Evolutionary conservation across 306 rosid species (phyloP).

Genomic region (Malus sieversii): DNA sequence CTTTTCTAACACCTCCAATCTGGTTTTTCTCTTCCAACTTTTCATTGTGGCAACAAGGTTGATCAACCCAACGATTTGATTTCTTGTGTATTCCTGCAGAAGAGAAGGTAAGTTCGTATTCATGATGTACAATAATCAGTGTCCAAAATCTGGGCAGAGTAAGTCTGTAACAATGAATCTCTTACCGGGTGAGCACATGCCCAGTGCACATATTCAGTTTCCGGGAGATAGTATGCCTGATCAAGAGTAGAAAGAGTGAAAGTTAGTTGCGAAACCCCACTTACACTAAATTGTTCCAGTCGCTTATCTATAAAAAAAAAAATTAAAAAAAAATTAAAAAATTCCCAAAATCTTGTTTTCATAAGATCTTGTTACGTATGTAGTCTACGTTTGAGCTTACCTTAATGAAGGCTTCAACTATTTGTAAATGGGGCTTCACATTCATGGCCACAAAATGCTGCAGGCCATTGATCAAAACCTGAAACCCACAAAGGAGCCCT

Average conservation of each 20-base stretch:
- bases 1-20: slow-evolving; percentile 84
- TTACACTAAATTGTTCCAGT: neutral
- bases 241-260: slow-evolving; percentile 15
- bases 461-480: slow-evolving; percentile 96
- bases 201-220: slow-evolving; percentile 94
- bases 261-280: neutral
- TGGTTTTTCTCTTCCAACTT: slow-evolving; percentile 96
- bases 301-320: neutral
- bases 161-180: slow-evolving; percentile 5
- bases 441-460: slow-evolving; percentile 71
- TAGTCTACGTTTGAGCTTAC: slow-evolving; percentile 25
- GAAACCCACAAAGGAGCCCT: slow-evolving; percentile 21
- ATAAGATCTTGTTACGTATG: neutral
- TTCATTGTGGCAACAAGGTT: slow-evolving; percentile 95
- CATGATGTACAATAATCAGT: neutral
- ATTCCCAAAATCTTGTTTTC: neutral
- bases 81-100: slow-evolving; percentile 81
- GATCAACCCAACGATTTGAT: slow-evolving; percentile 75
- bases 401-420: slow-evolving; percentile 90
- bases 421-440: slow-evolving; percentile 77
- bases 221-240: slow-evolving; percentile 98
- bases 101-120: neutral
- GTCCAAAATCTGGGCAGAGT: neutral
- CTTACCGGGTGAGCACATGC: slow-evolving; percentile 86
- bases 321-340: neutral